Base-by-base conservation (phyloP, 257 asterid genomes). In the Cynanchum wilfordii region DNA sequence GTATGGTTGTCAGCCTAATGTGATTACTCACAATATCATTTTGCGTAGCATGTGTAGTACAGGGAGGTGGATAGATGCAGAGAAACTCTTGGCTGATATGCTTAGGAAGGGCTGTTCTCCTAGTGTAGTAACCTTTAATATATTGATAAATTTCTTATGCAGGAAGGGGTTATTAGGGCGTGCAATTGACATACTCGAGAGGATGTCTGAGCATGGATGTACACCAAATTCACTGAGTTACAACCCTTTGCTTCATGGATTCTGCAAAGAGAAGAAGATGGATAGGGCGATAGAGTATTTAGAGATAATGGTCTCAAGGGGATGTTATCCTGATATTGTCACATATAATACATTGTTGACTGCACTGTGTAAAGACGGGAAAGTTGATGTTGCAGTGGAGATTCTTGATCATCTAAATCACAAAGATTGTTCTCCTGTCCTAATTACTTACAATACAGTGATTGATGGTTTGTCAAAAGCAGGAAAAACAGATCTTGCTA, bases 21-120 rank as follows among this genome's bases (percentile, higher is more conserved):
- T 88, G 54, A 92, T 92, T 73, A 88, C 98, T 0, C 88, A 90
- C 74, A 92, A 92, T 60, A 92, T 86, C 55, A 75, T 92, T 51
- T 76, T 92, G 82, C 94, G 95, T 27, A 89, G 97, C 70, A 84
- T 92, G 97, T 92, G 98, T 78, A 85, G 91, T 75, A 75, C 87
- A 0, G 97, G 96, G 47, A 87, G 90, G 83, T 92, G 98, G 98
- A 85, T 84, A 95, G 98, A 92, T 77, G 97, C 95, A 0, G 95
- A 90, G 89, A 90, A 84, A 30, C 84, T 92, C 58, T 76, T 92
- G 69, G 72, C 86, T 0, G 97, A 92, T 73, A 92, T 92, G 98
- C 82, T 86, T 75, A 80, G 85, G 38, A 90, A 87, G 79, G 93
- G 93, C 0, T 86, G 92, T 82, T 81, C 92, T 2, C 98, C 98